phyloP scores from a whole-genome alignment of 1,139 yeast species.

The Blastobotrys persicus region DNA sequence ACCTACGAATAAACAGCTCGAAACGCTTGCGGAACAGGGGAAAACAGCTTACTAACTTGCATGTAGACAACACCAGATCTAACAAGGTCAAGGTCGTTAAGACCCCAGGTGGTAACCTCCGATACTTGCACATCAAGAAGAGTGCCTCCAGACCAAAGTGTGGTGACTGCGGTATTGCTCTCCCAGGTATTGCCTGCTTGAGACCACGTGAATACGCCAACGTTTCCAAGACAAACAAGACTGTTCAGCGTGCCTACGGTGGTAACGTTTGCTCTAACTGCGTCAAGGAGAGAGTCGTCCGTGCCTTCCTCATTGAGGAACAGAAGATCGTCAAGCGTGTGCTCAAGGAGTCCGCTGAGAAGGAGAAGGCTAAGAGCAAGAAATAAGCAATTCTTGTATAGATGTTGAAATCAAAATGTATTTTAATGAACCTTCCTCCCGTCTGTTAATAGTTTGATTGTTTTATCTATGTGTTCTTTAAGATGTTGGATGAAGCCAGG shows the following conservation, averaged over 20 bases:
- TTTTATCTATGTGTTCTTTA: neutral
- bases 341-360: constrained; percentile 88
- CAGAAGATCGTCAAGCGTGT: constrained; percentile 99
- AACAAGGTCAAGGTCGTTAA: constrained; percentile 99
- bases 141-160: constrained; percentile 94
- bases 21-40: neutral
- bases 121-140: constrained; percentile 97
- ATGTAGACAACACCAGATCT: constrained; percentile 86
- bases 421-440: constrained; percentile 1
- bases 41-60: constrained; percentile 6
- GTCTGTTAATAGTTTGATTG: neutral
- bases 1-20: neutral
- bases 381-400: constrained; percentile 18
- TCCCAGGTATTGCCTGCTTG: constrained; percentile 84
- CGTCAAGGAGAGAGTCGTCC: constrained; percentile 97
- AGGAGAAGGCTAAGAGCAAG: constrained; percentile 57
- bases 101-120: constrained; percentile 99
- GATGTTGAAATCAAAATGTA: constrained; percentile 8
- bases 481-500: too few relatives aligned
- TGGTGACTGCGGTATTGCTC: constrained; percentile 95
- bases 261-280: constrained; percentile 98
- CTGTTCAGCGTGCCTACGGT: constrained; percentile 99
- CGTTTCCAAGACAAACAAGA: constrained; percentile 93
- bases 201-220: constrained; percentile 98
- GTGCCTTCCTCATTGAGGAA: constrained; percentile 99